Conservation (phyloP, 768 basidiomycete genomes). For the Mycena floridula region DNA sequence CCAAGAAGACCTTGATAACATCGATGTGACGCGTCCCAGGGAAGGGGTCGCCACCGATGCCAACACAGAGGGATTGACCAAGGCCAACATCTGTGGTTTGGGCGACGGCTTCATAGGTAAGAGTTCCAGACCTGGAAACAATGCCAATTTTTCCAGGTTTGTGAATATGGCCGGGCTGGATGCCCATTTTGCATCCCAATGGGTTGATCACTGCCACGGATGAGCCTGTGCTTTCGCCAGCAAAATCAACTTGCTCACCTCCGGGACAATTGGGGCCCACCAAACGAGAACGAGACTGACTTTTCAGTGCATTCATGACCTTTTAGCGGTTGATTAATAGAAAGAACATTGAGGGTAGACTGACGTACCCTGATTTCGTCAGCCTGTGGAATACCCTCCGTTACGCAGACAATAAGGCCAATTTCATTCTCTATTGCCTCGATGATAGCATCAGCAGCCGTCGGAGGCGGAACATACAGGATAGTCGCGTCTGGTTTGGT, state of each 20-base stretch:
- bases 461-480: slow-evolving; percentile 96
- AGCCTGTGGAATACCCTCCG: slow-evolving; percentile 96
- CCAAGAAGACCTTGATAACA: slow-evolving; percentile 92
- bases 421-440: slow-evolving; percentile 99
- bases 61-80: slow-evolving; percentile 93
- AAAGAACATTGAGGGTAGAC: slow-evolving; percentile 1
- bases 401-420: slow-evolving; percentile 95
- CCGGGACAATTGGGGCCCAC: slow-evolving; percentile 99
- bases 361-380: slow-evolving; percentile 84
- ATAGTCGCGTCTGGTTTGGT: slow-evolving; percentile 89
- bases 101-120: slow-evolving; percentile 98
- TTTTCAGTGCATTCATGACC: slow-evolving; percentile 92
- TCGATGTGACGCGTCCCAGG: slow-evolving; percentile 94
- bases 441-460: slow-evolving; percentile 93
- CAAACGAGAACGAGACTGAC: slow-evolving; percentile 90
- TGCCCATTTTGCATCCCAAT: slow-evolving; percentile 98
- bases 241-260: slow-evolving; percentile 21
- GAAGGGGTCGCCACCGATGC: slow-evolving; percentile 97
- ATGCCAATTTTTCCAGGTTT: slow-evolving; percentile 94
- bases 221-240: not conserved
- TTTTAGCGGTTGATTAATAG: slow-evolving; percentile 20
- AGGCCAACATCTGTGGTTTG: slow-evolving; percentile 95
- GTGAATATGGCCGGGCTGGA: slow-evolving; percentile 97
- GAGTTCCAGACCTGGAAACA: slow-evolving; percentile 90
- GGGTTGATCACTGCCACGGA: slow-evolving; percentile 75